These are phyloP conservation scores for Neoboletus brunneissimus DNA, from an alignment of 768 basidiomycete genomes.

Conservation along the genomic window DNA sequence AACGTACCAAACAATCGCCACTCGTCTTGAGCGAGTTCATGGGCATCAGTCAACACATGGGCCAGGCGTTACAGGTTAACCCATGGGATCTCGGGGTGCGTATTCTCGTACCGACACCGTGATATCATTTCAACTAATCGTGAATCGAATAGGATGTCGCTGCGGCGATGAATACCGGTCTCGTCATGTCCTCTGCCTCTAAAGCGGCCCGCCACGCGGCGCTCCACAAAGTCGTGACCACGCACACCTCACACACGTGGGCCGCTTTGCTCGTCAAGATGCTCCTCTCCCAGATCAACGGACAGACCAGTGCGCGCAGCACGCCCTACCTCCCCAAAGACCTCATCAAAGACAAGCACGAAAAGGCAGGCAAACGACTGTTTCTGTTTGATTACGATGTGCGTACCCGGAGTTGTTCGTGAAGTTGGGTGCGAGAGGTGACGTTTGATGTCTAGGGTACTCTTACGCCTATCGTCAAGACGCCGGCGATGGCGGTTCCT, in stretches of 20 bases:
- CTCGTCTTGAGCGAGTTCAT: constrained; percentile 96
- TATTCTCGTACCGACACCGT: constrained; percentile 6
- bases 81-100: constrained; percentile 91
- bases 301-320: constrained; percentile 73
- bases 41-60: constrained; percentile 93
- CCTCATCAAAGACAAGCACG: constrained; percentile 58
- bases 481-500: constrained; percentile 83
- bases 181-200: constrained; percentile 76
- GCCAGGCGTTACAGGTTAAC: constrained; percentile 85
- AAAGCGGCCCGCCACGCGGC: constrained; percentile 70
- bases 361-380: constrained; percentile 72
- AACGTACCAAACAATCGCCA: constrained; percentile 76
- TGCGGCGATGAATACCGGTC: constrained; percentile 84
- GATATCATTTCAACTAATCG: not conserved
- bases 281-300: constrained; percentile 77
- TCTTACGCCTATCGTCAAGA: constrained; percentile 94
- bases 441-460: constrained; percentile 61
- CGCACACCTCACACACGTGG: constrained; percentile 95
- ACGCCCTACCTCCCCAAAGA: constrained; percentile 80
- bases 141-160: constrained; percentile 64
- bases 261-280: constrained; percentile 86
- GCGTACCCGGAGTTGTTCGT: too few species aligned
- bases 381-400: constrained; percentile 97
- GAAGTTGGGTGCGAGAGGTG: not conserved
- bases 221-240: constrained; percentile 81